A percentile compares a stretch with the other conserved stretches of the same genome.
These are phyloP conservation scores for Nannochloris sp. DNA, from an alignment of 139 green algal genomes.

Conservation along the genomic window DNA sequence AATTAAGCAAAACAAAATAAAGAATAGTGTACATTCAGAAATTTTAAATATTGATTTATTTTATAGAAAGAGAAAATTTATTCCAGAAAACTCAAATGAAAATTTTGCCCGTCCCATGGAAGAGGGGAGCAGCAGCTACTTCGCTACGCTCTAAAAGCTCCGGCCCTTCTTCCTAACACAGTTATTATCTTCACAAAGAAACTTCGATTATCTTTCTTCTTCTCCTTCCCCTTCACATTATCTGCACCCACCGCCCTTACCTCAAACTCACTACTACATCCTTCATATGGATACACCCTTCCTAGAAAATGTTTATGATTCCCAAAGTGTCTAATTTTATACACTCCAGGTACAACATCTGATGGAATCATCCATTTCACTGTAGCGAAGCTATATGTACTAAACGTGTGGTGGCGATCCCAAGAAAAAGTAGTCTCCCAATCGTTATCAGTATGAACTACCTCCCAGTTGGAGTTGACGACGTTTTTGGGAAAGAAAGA, in stretches of 20 bases:
- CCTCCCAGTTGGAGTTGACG: constrained; percentile 36
- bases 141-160: neutral
- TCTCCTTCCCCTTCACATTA: neutral
- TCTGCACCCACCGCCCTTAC: neutral
- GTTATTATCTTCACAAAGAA: neutral
- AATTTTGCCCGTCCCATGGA: too few species aligned
- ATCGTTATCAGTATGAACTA: constrained; percentile 50
- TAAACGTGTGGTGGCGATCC: constrained; percentile 35
- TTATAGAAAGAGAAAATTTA: too few species aligned
- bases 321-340: constrained; percentile 61
- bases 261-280: constrained; percentile 9
- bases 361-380: constrained; percentile 58
- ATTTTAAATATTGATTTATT: too few species aligned
- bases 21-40: too few species aligned
- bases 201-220: neutral
- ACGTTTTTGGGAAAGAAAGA: neutral
- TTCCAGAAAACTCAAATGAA: too few species aligned
- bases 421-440: constrained; percentile 60
- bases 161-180: neutral
- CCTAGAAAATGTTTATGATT: constrained; percentile 58
- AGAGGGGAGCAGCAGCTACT: too few species aligned
- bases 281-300: constrained; percentile 29
- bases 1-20: too few species aligned
- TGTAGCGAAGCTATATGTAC: constrained; percentile 50
- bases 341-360: constrained; percentile 33